Evolutionary conservation across 306 rosid genomes (phyloP).

Genomic region (Chamaecrista fasciculata): DNA sequence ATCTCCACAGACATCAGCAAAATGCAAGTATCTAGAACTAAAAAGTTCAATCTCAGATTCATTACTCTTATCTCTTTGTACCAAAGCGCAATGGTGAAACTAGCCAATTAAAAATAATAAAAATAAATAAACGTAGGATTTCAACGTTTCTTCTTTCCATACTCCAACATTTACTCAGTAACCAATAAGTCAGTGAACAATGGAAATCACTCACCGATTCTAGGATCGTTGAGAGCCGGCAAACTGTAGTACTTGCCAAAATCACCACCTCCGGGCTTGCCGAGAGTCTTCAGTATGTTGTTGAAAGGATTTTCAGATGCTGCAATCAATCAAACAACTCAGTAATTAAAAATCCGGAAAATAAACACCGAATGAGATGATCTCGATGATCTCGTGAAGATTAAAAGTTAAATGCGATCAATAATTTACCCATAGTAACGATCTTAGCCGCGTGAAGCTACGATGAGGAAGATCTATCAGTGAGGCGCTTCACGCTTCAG

Average conservation of each 20-base stretch:
- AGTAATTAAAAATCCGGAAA: not conserved
- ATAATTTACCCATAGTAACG: conserved; percentile 40
- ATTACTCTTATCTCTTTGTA: not conserved
- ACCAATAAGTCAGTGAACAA: conserved; percentile 18
- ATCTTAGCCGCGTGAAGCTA: not conserved
- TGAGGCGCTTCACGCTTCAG: not conserved
- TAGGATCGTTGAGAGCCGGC: conserved; percentile 85
- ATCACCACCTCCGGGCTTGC: conserved; percentile 79
- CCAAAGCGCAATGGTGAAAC: not conserved
- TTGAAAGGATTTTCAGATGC: conserved; percentile 66
- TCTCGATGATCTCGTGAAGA: not conserved
- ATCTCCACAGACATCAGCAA: not conserved
- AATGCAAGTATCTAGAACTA: conserved; percentile 10
- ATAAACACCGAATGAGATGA: not conserved
- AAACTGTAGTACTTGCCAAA: conserved; percentile 91
- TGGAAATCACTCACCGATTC: conserved; percentile 60
- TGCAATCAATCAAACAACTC: conserved; percentile 18
- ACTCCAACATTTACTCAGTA: conserved; percentile 23
- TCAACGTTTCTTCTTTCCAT: not conserved
- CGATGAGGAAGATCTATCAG: conserved; percentile 1
- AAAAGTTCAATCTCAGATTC: conserved; percentile 5
- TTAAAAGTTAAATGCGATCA: not conserved
- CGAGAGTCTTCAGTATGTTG: conserved; percentile 60
- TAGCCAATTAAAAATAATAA: not conserved
- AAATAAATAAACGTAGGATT: not conserved